A percentile compares a stretch with the other conserved stretches of the same genome.
Evolutionary conservation across 257 asterid species (phyloP).

Genomic region (Verbena officinalis): DNA sequence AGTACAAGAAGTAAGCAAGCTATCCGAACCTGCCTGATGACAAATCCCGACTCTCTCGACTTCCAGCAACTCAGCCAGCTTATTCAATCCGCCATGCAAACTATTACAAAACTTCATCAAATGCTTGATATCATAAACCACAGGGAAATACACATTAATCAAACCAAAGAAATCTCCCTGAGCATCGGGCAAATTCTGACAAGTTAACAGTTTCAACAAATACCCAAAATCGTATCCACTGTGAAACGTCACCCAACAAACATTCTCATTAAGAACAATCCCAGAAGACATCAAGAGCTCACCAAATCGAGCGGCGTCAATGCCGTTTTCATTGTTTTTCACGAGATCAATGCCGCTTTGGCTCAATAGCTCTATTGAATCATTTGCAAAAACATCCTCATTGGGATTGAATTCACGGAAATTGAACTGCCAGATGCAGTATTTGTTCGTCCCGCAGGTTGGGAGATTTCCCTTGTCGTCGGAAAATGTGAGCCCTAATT

Average conservation of each 20-base stretch:
- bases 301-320: constrained; percentile 39
- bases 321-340: constrained; percentile 40
- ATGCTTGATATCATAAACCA: constrained; percentile 49
- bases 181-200: constrained; percentile 45
- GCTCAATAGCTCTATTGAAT: constrained; percentile 48
- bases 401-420: constrained; percentile 54
- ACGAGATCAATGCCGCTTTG: constrained; percentile 49
- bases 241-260: constrained; percentile 52
- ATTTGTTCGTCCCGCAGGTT: constrained; percentile 36
- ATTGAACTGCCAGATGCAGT: constrained; percentile 58
- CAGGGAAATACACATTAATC: constrained; percentile 45
- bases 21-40: constrained; percentile 58
- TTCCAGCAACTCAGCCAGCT: constrained; percentile 51
- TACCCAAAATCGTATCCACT: constrained; percentile 63
- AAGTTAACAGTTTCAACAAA: constrained; percentile 44
- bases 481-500: constrained; percentile 53
- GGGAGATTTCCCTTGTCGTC: constrained; percentile 51
- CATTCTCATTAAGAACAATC: constrained; percentile 46
- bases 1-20: constrained; percentile 43
- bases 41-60: constrained; percentile 51
- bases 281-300: constrained; percentile 59
- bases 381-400: constrained; percentile 46
- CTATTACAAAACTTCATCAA: constrained; percentile 53
- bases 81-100: constrained; percentile 54
- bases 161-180: constrained; percentile 41